Evolutionary conservation across 2,329 filamentous ascomycete species (phyloP).

Genomic region (Teratosphaeria nubilosa): DNA sequence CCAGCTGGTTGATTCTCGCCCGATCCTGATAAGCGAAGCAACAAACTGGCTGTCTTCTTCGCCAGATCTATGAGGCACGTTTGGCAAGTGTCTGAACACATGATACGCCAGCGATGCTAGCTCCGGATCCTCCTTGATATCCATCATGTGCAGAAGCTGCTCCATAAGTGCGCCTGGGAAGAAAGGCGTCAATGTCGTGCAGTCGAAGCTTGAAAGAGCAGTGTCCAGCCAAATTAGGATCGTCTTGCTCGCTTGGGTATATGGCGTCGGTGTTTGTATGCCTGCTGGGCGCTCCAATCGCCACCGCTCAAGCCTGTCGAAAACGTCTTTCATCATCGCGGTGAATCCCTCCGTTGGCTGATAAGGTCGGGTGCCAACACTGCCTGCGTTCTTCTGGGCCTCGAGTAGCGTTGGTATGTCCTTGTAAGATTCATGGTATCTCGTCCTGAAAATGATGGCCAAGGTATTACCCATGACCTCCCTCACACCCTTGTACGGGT

Average conservation of each 20-base stretch:
- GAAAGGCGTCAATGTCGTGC: slow-evolving; percentile 80
- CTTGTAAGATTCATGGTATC: slow-evolving; percentile 88
- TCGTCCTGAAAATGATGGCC: slow-evolving; percentile 76
- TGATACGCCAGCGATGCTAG: slow-evolving; percentile 90
- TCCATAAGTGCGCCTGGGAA: slow-evolving; percentile 85
- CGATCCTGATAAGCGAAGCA: slow-evolving; percentile 75
- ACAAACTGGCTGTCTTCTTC: slow-evolving; percentile 73
- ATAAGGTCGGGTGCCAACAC: slow-evolving; percentile 78
- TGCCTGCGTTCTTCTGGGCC: slow-evolving; percentile 67
- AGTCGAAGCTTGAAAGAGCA: slow-evolving; percentile 83
- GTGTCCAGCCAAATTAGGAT: slow-evolving; percentile 91
- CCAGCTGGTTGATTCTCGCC: slow-evolving; percentile 76
- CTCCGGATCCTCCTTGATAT: slow-evolving; percentile 96
- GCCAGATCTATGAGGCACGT: slow-evolving; percentile 81
- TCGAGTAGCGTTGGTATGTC: slow-evolving; percentile 66
- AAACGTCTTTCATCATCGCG: slow-evolving; percentile 62
- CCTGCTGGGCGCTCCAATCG: slow-evolving; percentile 72
- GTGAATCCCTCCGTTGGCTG: slow-evolving; percentile 64
- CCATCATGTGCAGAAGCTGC: slow-evolving; percentile 98
- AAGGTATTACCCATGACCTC: slow-evolving; percentile 89
- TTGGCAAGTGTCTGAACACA: slow-evolving; percentile 91
- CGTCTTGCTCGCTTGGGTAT: slow-evolving; percentile 93
- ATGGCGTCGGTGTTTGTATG: slow-evolving; percentile 85
- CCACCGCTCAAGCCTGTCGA: slow-evolving; percentile 75
- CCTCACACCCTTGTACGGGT: slow-evolving; percentile 94